Evolutionary conservation across 371 early-diverging fungal species (phyloP), one percentile per base, ranked within the genome.

Genomic region (Syncephalastrum monosporum): DNA sequence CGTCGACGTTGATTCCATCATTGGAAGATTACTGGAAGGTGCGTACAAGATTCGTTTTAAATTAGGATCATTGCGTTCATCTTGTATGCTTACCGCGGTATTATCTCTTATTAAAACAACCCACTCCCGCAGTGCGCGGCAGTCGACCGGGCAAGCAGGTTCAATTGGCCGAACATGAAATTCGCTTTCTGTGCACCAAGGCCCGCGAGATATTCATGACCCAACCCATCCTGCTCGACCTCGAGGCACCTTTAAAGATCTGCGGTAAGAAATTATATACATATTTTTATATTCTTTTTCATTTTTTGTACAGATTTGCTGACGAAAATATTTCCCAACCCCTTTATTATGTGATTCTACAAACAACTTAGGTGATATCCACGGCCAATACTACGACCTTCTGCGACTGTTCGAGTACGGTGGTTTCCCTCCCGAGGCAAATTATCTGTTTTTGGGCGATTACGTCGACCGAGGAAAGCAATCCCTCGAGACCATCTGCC

Each of bases 401-500:
- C 68, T 93, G 65, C 79, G 90, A 59, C 70, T 95, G 45, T 98
- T 93, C 69, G 94, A 90, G 69, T 93, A 80, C 83, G 79, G 77
- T 17, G 97, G 89, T 38, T 92, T 84, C 78, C 96, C 88, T 59
- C 96, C 87, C 14, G 84, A 80, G 64, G 80, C 87, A 71, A 95
- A 90, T 82, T 96, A 91, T 63, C 76, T 98, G 47, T 96, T 98
- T 74, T 68, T 98, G 60, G 96, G 96, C 29, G 99, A 98, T 71
- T 98, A 97, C 77, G 98, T 98, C 27, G 95, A 98, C 69, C 84
- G 98, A 49, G 98, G 98, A 50, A 94, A 96, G 66, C 94, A 96
- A 74, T 88, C 88, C 49, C 75, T 98, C 13, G 98, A 98, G 74
- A 94, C 95, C 17, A 96, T 98, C 63, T 84, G 89, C 57, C 79